Conservation (phyloP, 768 basidiomycete genomes). For the Agaricus sinodeliciosus region DNA sequence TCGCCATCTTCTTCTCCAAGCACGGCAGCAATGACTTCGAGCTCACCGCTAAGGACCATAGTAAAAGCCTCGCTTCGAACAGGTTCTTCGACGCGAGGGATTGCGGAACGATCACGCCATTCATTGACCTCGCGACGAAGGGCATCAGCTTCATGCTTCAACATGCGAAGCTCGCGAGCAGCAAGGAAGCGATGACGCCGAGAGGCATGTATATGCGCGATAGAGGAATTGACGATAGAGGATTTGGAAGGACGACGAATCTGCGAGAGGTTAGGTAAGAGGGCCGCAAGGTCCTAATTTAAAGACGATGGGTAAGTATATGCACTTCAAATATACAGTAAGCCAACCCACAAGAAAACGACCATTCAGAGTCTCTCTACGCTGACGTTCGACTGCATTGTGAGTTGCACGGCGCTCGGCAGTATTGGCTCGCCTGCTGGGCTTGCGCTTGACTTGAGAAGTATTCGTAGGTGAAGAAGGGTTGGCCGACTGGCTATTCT, state of each 20-base stretch:
- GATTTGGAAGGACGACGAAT: slow-evolving; percentile 95
- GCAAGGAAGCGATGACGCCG: slow-evolving; percentile 78
- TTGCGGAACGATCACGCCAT: slow-evolving; percentile 75
- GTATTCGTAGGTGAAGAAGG: slow-evolving; percentile 11
- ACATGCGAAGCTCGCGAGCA: slow-evolving; percentile 69
- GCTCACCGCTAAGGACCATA: slow-evolving; percentile 63
- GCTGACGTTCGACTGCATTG: slow-evolving; percentile 93
- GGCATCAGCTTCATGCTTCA: slow-evolving; percentile 80
- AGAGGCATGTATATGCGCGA: slow-evolving; percentile 80
- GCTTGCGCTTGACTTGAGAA: slow-evolving; percentile 67
- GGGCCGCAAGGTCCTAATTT: slow-evolving; percentile 78
- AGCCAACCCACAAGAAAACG: slow-evolving; percentile 68
- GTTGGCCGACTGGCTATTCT: slow-evolving; percentile 10
- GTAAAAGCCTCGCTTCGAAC: slow-evolving; percentile 64
- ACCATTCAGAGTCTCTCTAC: slow-evolving; percentile 89
- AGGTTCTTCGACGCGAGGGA: slow-evolving; percentile 70
- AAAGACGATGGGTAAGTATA: slow-evolving; percentile 1
- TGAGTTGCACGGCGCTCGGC: slow-evolving; percentile 95
- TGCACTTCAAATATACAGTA: neutral
- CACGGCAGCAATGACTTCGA: slow-evolving; percentile 53
- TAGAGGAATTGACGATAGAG: slow-evolving; percentile 93
- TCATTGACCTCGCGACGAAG: slow-evolving; percentile 90
- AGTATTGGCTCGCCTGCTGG: slow-evolving; percentile 86
- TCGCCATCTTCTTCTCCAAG: slow-evolving; percentile 42
- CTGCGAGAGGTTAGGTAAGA: slow-evolving; percentile 86